These are phyloP conservation scores for Acorus gramineus DNA, from an alignment of 106 monocot species.

Conservation along the genomic window DNA sequence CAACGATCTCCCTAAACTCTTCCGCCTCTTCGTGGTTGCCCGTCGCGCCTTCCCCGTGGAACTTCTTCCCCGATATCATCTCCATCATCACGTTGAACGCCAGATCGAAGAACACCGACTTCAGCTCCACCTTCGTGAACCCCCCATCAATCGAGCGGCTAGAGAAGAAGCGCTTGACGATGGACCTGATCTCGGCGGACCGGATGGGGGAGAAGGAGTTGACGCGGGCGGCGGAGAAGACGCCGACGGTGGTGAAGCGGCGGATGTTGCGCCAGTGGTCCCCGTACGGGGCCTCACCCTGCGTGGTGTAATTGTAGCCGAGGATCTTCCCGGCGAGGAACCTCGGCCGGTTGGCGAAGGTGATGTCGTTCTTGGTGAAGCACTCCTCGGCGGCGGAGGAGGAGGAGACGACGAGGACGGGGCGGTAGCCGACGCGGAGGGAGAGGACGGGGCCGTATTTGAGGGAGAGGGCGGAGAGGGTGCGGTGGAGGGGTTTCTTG, in stretches of 20 bases:
- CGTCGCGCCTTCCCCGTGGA: neutral
- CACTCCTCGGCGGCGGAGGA: neutral
- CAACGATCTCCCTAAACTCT: constrained; percentile 2
- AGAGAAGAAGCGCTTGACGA: neutral
- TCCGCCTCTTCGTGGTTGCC: neutral
- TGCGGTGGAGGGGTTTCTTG: constrained; percentile 9
- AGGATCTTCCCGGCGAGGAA: neutral
- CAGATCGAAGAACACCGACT: neutral
- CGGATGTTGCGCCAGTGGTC: constrained; percentile 2
- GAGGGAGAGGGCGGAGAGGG: neutral
- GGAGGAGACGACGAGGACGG: neutral
- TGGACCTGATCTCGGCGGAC: neutral
- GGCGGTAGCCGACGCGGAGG: neutral
- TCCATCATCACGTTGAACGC: no score
- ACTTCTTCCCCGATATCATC: neutral
- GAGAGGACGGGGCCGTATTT: neutral
- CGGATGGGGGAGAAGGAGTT: neutral
- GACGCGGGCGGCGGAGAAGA: neutral
- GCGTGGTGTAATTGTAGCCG: constrained; percentile 12
- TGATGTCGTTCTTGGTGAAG: constrained; percentile 1
- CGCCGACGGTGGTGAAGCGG: no score
- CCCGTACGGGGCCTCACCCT: constrained; percentile 7
- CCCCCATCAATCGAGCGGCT: neutral
- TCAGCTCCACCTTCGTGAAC: constrained; percentile 8
- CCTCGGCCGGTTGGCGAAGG: neutral